These are phyloP conservation scores for Venturia nashicola DNA, from an alignment of 2,329 filamentous ascomycete species.

Conservation along the genomic window DNA sequence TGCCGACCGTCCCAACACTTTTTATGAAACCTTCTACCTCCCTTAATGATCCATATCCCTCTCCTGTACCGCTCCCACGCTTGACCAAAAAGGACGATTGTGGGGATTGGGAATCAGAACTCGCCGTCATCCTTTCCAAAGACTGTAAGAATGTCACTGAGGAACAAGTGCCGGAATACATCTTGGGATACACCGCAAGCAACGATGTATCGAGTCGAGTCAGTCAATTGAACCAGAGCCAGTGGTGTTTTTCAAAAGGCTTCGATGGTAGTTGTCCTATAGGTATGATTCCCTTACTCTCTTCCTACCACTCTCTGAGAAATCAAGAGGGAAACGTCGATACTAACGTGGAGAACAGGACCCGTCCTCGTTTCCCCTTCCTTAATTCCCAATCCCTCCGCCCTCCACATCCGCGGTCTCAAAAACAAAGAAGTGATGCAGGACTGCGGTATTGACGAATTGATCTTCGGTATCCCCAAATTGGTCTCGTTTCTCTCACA, in stretches of 20 bases:
- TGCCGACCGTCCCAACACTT: constrained; percentile 40
- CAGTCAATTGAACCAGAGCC: constrained; percentile 30
- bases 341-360: background rate
- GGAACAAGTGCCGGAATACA: constrained; percentile 50
- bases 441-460: constrained; percentile 29
- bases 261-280: constrained; percentile 35
- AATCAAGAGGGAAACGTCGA: background rate
- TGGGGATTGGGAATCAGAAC: constrained; percentile 48
- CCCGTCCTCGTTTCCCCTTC: constrained; percentile 25
- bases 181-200: constrained; percentile 62
- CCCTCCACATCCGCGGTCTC: constrained; percentile 24
- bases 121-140: constrained; percentile 43
- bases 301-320: background rate
- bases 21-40: constrained; percentile 39
- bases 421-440: constrained; percentile 35
- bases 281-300: constrained; percentile 23
- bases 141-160: constrained; percentile 41
- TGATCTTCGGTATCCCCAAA: constrained; percentile 33
- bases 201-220: constrained; percentile 67
- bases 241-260: constrained; percentile 39
- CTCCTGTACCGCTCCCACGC: constrained; percentile 38
- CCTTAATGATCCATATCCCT: constrained; percentile 41
- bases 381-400: constrained; percentile 22
- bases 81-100: constrained; percentile 40
- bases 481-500: constrained; percentile 32